Evolutionary conservation across 2,329 filamentous ascomycete species (phyloP), one percentile per base, ranked within the genome.

Genomic region (Trichophyton verrucosum): DNA sequence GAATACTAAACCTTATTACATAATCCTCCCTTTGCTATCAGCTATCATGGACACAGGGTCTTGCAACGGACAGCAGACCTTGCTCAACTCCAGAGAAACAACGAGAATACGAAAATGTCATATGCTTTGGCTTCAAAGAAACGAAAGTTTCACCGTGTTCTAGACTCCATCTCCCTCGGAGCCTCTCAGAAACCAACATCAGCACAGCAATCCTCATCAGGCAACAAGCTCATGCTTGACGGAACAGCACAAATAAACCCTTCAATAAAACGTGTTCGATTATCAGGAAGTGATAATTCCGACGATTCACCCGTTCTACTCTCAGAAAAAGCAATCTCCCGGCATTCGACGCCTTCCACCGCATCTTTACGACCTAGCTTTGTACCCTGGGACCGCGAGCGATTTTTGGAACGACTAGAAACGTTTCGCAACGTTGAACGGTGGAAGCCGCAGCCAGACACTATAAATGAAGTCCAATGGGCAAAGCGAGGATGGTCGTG

Each of bases 401-500:
- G 89, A 66, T 91, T 97, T 64, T 79, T 97, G 9, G 84, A 82
- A 67, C 80, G 94, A 24, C 79, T 99, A 30, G 87, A 87, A 63
- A 95, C 90, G 0, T 99, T 95, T 70, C 88, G 92, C 69, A 90
- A 92, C 66, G 85, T 97, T 56, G 94, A 90, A 60, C 83, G 88
- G 71, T 99, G 92, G 92, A 87, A 88, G n/a, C 88, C 89, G 0
- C 97, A 97, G 72, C 91, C 94, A 0, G 83, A 91, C 59, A 80
- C 80, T 38, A 86, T 97, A 67, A 90, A 85, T 70, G 94, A 97
- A 74, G 85, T 96, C 6, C 87, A 91, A 72, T 99, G 94, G 94
- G 91, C 91, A 0, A 96, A 92, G 77, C 80, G 88, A 62, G 92
- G 92, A 0, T 99, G 94, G 92, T 80, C 86, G 3, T 96, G 92